Evolutionary conservation across 352 stramenopile species (phyloP).

Genomic region (Phytopythium chamaehyphon): DNA sequence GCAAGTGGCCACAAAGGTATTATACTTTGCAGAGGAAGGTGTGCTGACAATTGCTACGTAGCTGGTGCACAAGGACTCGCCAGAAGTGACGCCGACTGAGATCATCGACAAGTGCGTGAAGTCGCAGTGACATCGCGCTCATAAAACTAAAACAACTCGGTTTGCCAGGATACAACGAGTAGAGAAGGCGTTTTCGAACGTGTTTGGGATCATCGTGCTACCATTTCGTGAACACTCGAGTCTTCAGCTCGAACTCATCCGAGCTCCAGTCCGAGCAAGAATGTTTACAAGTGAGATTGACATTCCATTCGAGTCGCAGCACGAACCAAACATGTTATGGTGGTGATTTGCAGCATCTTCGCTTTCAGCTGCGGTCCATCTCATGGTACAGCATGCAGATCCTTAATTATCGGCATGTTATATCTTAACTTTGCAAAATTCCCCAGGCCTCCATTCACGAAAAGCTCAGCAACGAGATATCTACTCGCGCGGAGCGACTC

Average conservation of each 20-base stretch:
- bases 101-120: conserved; percentile 40
- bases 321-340: background rate
- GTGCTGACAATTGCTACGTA: conserved; percentile 12
- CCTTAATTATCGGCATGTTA: no score
- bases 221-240: conserved; percentile 38
- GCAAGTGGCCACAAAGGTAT: no score
- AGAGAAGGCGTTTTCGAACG: conserved; percentile 54
- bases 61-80: conserved; percentile 37
- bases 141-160: no score
- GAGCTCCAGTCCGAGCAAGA: conserved; percentile 29
- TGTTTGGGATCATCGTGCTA: conserved; percentile 46
- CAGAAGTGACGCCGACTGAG: conserved; percentile 23
- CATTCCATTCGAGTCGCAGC: no score
- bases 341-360: conserved; percentile 23
- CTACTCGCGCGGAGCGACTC: conserved; percentile 37
- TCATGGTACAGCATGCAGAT: no score
- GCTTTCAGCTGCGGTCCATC: conserved; percentile 24
- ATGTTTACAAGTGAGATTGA: conserved; percentile 35
- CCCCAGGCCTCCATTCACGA: conserved; percentile 50
- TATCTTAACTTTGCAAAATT: no score
- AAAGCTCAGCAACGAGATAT: conserved; percentile 45
- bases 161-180: conserved; percentile 37
- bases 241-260: conserved; percentile 43
- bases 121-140: no score
- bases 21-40: no score